Base-by-base conservation (phyloP, 495 filamentous ascomycete species). In the Annulohypoxylon nitens region DNA sequence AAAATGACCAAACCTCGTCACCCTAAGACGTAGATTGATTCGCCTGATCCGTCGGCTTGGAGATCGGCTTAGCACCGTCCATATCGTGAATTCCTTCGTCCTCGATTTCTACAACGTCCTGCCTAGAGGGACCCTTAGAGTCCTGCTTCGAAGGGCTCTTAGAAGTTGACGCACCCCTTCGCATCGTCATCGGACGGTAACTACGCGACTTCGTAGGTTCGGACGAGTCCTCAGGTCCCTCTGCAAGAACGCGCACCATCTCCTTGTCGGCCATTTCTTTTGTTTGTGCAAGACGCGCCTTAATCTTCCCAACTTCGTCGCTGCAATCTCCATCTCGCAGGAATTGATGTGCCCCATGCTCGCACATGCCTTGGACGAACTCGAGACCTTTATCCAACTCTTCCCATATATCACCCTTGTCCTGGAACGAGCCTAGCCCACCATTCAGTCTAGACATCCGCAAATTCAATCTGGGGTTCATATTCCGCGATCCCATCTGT, bases 261-360 rank as follows among this genome's bases (percentile, higher is more conserved):
- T 93, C 83, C 47, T 82, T 78, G 63, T 88, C 82, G 4, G 90
- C 88, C 26, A 86, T 71, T 59, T 88, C 88, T 67, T 88, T 85
- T 11, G 90, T 87, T 74, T 92, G 88, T 12, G 66, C 75, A 25
- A 91, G 81, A 2, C 84, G 81, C 60, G 83, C 81, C 75, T 90
- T 88, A 48, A 94, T 91, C 30, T 88, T 89, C 11, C 86, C 82
- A 14, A 97, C 86, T 81, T 97, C 93, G 20, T 87, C 85, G 16
- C 82, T 84, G 80, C 94, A 97, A 67, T 95, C 90, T 20, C 94
- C 94, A 61, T 92, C 89, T 20, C 94, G 88, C 11, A 97, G 85
- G 64, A 97, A 93, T 77, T 96, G 92, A 78, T 95, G 94, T 1
- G 94, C 94, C 12, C 89, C 94, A 60, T 89, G 88, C 80, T 97